Base-by-base conservation (phyloP, 148 eudicot genomes). In the Rhododendron simsii region DNA sequence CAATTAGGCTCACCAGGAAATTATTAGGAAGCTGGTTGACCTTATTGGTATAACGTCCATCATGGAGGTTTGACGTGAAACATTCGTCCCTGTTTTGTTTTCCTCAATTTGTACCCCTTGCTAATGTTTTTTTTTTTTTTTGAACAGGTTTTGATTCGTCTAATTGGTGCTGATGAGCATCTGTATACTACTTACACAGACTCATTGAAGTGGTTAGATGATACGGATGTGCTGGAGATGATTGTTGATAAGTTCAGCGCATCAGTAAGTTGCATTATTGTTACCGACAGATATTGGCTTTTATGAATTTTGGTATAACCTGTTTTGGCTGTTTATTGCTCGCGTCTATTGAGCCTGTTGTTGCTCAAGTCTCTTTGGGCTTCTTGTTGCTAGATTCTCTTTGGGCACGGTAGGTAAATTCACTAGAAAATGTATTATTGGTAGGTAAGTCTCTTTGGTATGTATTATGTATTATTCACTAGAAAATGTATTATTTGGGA, bases 101-200 rank as follows among this genome's bases (percentile, higher is more conserved):
- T 44, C 73, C 11, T 76, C 35, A 57, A 85, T 41, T 78, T 85
- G 78, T 74, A 81, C 85, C 78, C 28, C 80, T 79, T 89, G 81
- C 71, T 88, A 73, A 84, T 82, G 35, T 67, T 67, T 67, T 7
- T 26, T 35, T 78, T 81, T 80, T 73, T 85, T 81, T 30, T 81
- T 50, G 75, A 82, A 86, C 94, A 96, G 99, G 99, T 96, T 77
- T 91, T 96, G 91, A 91, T 96, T 89, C 98, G 99, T 78, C 89
- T 96, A 82, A 95, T 96, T 87, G 99, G 96, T 80, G 96, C 98
- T 87, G 99, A 96, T 91, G 98, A 96, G 84, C 98, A 94, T 88
- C 89, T 96, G 44, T 96, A 94, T 88, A 78, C 91, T 35, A 95
- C 91, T 89, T 90, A 87, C 81, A 83, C 90, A 30, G 98, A 94